Conservation (phyloP, 2,329 filamentous ascomycete genomes). For the Corynespora cassiicola region DNA sequence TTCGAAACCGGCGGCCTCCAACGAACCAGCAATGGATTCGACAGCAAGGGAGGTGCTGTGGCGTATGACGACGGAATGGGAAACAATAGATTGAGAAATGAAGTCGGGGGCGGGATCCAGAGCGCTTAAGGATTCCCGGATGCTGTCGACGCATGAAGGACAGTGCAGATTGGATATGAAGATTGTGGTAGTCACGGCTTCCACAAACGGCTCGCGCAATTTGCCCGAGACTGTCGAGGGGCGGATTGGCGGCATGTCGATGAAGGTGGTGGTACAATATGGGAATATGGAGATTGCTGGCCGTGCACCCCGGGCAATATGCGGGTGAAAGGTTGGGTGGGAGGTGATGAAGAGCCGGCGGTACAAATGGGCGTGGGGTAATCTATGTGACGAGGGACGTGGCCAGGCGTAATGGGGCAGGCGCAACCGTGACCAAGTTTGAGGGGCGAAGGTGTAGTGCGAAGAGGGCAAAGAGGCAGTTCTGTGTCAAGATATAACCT, state of each 20-base stretch:
- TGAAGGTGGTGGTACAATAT: constrained; percentile 21
- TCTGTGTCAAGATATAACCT: constrained; percentile 1
- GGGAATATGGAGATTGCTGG: constrained; percentile 9
- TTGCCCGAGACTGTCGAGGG: constrained; percentile 10
- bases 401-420: constrained; percentile 18
- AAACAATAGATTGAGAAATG: constrained; percentile 74
- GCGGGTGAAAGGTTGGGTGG: constrained; percentile 16
- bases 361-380: constrained; percentile 17
- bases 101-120: constrained; percentile 59
- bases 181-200: constrained; percentile 59
- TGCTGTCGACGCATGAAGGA: constrained; percentile 73
- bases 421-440: constrained; percentile 6
- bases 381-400: constrained; percentile 28
- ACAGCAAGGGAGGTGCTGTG: constrained; percentile 55
- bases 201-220: constrained; percentile 18
- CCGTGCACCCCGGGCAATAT: constrained; percentile 10
- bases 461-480: constrained; percentile 1
- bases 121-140: constrained; percentile 62
- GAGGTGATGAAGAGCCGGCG: constrained; percentile 24
- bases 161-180: constrained; percentile 80
- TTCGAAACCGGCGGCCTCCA: constrained; percentile 67
- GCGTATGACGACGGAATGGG: constrained; percentile 70
- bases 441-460: background rate
- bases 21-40: constrained; percentile 49
- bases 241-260: constrained; percentile 19